Evolutionary conservation across 1,284 basidiomycete genomes (phyloP).

Genomic region (Pseudomicrostroma phylloplanum): DNA sequence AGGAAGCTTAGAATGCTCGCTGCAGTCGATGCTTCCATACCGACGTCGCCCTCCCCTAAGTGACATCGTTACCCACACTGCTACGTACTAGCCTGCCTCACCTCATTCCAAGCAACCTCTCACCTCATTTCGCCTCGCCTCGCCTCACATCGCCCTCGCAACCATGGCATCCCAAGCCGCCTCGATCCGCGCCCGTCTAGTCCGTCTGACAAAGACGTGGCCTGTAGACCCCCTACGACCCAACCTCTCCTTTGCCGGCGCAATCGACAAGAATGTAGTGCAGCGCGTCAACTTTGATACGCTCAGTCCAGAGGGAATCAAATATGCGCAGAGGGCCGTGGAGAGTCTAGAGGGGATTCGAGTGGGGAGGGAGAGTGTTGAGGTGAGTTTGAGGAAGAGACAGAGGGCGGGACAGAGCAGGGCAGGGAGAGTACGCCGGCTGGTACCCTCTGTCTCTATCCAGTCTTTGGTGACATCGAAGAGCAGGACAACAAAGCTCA

Average conservation of each 20-base stretch:
- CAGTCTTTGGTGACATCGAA: too few relatives aligned
- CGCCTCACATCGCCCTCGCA: too few relatives aligned
- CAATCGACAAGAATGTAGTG: background rate
- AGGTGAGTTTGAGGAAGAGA: background rate
- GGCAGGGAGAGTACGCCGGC: background rate
- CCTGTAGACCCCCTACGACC: conserved; percentile 2
- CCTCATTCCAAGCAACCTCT: too few relatives aligned
- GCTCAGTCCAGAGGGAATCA: background rate
- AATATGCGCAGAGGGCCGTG: conserved; percentile 3
- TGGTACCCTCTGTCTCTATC: background rate
- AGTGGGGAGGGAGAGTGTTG: conserved; percentile 1
- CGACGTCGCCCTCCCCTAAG: too few relatives aligned
- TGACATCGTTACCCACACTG: too few relatives aligned
- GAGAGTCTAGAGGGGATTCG: background rate
- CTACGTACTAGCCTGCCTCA: too few relatives aligned
- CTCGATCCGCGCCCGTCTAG: background rate
- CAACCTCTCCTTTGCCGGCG: background rate
- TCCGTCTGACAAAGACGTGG: background rate
- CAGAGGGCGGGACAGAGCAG: background rate
- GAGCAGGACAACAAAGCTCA: too few relatives aligned
- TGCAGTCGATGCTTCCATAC: too few relatives aligned
- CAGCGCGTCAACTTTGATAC: background rate
- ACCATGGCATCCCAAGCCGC: too few relatives aligned
- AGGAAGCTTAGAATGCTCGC: too few relatives aligned
- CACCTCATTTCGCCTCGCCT: too few relatives aligned